Evolutionary conservation across 1,284 basidiomycete genomes (phyloP), one percentile per base, ranked within the genome.

Genomic region (Cutaneotrichosporon sp.): DNA sequence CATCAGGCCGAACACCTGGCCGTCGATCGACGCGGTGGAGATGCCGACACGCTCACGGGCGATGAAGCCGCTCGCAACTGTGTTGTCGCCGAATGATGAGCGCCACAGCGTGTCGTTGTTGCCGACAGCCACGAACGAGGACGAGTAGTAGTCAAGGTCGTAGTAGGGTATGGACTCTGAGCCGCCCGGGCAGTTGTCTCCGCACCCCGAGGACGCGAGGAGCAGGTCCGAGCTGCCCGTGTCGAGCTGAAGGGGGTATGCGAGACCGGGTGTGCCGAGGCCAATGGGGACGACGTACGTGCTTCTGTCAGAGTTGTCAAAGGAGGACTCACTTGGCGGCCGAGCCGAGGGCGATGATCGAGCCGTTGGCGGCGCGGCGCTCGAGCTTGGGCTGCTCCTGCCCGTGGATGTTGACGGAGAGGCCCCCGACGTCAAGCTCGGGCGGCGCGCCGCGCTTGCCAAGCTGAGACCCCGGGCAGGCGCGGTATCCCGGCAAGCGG

Each of bases 191-290:
- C 78, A 79, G 9, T 61, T 50, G 2, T 63, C 57, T 2, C 65
- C 67, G 59, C 78, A 79, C 8, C 68, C 58, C 4, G 73, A 73
- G 3, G 76, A 74, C 16, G 72, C 72, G 20, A 79, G 60, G 20
- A 78, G 59, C 14, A 79, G 60, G 56, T 79, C 78, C 3, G 78
- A 70, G 10, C 72, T 74, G 7, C 71, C 78, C 5, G 74, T 65
- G 59, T 79, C 78, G 45, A 79, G 67, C 52, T 78, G 76, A 4
- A 79, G 65, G 13, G 75, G 76, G 63, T 72, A 79, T 8, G 66
- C 69, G 20, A 58, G 58, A 0, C 74, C 69, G 10, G 75, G 75
- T 6, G 63, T 66, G 11, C 78, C 78, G 45, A 79, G 65, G 11
- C 66, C 61, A 1, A 79, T 58, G 7, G 74, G 73, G 7, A 77